Evolutionary conservation across 805 yeast genomes (phyloP).

Genomic region (Ogataea populi-albae): DNA sequence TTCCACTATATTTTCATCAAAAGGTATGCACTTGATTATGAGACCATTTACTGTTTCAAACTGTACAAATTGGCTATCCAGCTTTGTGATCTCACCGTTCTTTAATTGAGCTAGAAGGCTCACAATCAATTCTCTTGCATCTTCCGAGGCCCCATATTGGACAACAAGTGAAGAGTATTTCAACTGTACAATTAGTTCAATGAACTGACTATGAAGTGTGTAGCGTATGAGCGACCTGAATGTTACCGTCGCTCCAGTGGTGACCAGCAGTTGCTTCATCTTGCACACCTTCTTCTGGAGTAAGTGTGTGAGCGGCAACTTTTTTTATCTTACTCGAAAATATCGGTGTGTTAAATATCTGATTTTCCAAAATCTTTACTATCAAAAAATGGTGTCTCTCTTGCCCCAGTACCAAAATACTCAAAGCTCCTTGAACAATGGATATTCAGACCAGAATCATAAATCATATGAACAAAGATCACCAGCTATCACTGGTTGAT

Average conservation of each 20-base stretch:
- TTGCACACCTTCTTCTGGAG: no score
- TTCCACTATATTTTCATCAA: constrained; percentile 39
- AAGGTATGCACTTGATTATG: constrained; percentile 44
- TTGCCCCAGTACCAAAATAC: neutral
- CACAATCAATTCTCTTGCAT: constrained; percentile 12
- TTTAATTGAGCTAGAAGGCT: constrained; percentile 6
- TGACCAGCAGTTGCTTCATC: constrained; percentile 49
- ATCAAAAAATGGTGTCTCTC: neutral
- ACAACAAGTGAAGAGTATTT: constrained; percentile 45
- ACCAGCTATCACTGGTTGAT: constrained; percentile 68
- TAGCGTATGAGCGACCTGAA: constrained; percentile 57
- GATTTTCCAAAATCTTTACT: neutral
- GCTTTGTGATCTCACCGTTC: neutral
- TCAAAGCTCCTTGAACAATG: constrained; percentile 3
- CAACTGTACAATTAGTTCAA: constrained; percentile 30
- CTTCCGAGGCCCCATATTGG: constrained; percentile 52
- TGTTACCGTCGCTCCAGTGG: constrained; percentile 91
- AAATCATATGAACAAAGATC: constrained; percentile 80
- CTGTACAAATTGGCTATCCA: neutral
- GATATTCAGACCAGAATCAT: constrained; percentile 46
- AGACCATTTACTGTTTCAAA: constrained; percentile 11
- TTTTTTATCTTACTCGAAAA: no score
- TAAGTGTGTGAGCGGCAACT: no score
- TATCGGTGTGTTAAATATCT: neutral
- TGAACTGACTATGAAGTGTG: constrained; percentile 36